A percentile compares a stretch with the other conserved stretches of the same genome.
phyloP scores from a whole-genome alignment of 768 basidiomycete genomes.

The Guyanaporus albipodus region DNA sequence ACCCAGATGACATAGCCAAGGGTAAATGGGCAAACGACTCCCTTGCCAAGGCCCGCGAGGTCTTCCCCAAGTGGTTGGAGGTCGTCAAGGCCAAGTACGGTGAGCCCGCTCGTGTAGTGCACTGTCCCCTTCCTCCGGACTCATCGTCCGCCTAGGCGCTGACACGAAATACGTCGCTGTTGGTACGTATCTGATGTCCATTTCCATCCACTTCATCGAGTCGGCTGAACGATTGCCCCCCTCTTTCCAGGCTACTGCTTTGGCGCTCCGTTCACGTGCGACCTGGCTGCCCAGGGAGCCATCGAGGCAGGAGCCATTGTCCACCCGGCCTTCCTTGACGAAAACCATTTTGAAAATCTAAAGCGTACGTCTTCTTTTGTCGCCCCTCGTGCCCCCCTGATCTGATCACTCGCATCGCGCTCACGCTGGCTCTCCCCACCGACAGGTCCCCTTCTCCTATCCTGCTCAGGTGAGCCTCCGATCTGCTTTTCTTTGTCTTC shows the following conservation, averaged over 20 bases:
- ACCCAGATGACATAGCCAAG: slow-evolving; percentile 33
- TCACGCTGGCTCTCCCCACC: not conserved
- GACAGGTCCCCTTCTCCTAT: slow-evolving; percentile 19
- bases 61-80: slow-evolving; percentile 48
- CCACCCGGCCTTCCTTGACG: slow-evolving; percentile 49
- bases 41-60: slow-evolving; percentile 32
- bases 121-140: not conserved
- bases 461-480: slow-evolving; percentile 18
- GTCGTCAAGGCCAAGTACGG: slow-evolving; percentile 49
- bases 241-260: slow-evolving; percentile 48
- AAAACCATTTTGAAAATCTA: slow-evolving; percentile 48
- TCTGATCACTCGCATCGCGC: not conserved
- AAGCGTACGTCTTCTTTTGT: slow-evolving; percentile 34
- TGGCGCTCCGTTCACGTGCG: slow-evolving; percentile 46
- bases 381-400: not conserved
- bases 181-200: slow-evolving; percentile 28
- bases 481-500: not conserved
- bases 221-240: not conserved
- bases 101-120: slow-evolving; percentile 8
- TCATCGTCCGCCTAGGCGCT: slow-evolving; percentile 13
- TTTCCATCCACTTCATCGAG: too few species aligned
- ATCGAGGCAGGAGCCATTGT: slow-evolving; percentile 45
- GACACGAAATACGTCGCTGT: slow-evolving; percentile 40
- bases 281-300: slow-evolving; percentile 40
- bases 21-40: slow-evolving; percentile 41